Conservation (phyloP, 495 filamentous ascomycete genomes). For the Friedmanniomyces endolithicus region DNA sequence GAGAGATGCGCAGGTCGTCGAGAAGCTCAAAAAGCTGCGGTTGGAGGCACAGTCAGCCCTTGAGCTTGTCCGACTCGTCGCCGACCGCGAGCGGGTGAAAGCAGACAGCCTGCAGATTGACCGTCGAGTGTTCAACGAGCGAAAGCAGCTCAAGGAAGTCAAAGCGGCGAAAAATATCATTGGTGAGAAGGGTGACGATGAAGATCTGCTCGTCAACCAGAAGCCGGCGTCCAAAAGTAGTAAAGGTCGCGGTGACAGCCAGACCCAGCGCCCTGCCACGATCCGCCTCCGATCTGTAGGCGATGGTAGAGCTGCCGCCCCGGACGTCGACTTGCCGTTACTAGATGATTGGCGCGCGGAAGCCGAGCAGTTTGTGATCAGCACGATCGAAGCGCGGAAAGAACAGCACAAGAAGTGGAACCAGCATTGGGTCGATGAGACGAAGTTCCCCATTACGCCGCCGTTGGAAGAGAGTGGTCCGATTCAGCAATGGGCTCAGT, state of each 20-base stretch:
- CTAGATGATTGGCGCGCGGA: slow-evolving; percentile 66
- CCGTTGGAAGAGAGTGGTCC: slow-evolving; percentile 45
- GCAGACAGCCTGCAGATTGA: slow-evolving; percentile 64
- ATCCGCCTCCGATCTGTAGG: slow-evolving; percentile 54
- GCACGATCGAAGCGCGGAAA: slow-evolving; percentile 68
- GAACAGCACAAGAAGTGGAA: slow-evolving; percentile 80
- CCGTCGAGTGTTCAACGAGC: slow-evolving; percentile 63
- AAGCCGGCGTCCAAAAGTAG: slow-evolving; percentile 41
- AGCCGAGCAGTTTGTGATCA: slow-evolving; percentile 64
- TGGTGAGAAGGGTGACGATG: slow-evolving; percentile 82
- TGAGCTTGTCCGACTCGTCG: slow-evolving; percentile 61
- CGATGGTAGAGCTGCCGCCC: slow-evolving; percentile 49
- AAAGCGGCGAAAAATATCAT: slow-evolving; percentile 56
- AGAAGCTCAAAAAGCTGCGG: slow-evolving; percentile 83
- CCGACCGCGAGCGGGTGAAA: slow-evolving; percentile 64
- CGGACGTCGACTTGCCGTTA: slow-evolving; percentile 63
- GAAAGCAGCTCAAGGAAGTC: slow-evolving; percentile 65
- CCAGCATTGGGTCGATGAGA: slow-evolving; percentile 69
- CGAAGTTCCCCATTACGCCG: slow-evolving; percentile 66
- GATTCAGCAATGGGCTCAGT: slow-evolving; percentile 50
- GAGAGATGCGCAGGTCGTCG: slow-evolving; percentile 81
- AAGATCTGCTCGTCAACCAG: slow-evolving; percentile 78
- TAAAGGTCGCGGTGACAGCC: slow-evolving; percentile 40
- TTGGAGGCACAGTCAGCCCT: slow-evolving; percentile 86
- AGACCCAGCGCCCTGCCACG: slow-evolving; percentile 17